Conservation (phyloP, 2,329 filamentous ascomycete genomes). For the Elsinoe arachidis region DNA sequence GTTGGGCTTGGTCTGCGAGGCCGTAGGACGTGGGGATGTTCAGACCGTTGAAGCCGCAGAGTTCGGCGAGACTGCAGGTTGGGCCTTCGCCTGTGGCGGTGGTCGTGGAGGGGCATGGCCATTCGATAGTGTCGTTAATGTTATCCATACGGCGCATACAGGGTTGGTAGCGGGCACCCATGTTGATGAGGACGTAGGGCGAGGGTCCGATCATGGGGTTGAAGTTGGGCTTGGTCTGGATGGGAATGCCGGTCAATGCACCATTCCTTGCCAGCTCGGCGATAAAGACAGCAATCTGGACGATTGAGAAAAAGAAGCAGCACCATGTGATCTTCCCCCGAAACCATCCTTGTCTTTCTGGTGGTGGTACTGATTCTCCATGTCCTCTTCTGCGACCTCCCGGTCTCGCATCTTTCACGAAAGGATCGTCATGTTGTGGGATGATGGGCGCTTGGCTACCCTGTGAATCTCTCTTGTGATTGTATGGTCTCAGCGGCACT, state of each 20-base stretch:
- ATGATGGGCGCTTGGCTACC: slow-evolving; percentile 31
- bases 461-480: slow-evolving; percentile 30
- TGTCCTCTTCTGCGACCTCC: slow-evolving; percentile 17
- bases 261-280: slow-evolving; percentile 78
- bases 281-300: slow-evolving; percentile 80
- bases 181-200: slow-evolving; percentile 83
- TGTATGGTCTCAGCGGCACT: slow-evolving; percentile 37
- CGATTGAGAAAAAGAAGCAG: slow-evolving; percentile 66
- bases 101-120: slow-evolving; percentile 68
- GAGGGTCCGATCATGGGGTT: slow-evolving; percentile 98
- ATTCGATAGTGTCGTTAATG: slow-evolving; percentile 47
- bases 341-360: slow-evolving; percentile 43
- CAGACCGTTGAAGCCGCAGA: slow-evolving; percentile 77
- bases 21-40: slow-evolving; percentile 51
- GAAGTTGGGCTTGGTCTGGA: slow-evolving; percentile 73
- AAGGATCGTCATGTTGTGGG: slow-evolving; percentile 33
- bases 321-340: slow-evolving; percentile 62
- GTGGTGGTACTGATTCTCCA: slow-evolving; percentile 15
- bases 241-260: slow-evolving; percentile 70
- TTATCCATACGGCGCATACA: slow-evolving; percentile 82
- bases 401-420: slow-evolving; percentile 28
- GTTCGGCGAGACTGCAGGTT: slow-evolving; percentile 64
- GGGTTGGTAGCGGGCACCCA: slow-evolving; percentile 85
- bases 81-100: slow-evolving; percentile 52
- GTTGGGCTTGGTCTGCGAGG: slow-evolving; percentile 49